phyloP scores from a whole-genome alignment of 306 rosid species.

The Medicago lupulina region DNA sequence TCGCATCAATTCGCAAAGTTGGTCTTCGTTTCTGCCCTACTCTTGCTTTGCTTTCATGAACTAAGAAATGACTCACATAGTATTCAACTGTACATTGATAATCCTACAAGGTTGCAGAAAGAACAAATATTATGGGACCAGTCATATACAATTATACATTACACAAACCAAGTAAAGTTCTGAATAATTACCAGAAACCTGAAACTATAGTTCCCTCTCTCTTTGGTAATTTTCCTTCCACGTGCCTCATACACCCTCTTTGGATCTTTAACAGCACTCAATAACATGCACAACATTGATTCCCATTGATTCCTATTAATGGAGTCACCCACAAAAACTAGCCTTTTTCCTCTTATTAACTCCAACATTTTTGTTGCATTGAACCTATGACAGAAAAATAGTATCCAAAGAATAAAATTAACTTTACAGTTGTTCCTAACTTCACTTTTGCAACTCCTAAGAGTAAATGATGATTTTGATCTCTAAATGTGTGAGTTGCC shows the following conservation, averaged over 20 bases:
- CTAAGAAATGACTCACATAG: constrained; percentile 79
- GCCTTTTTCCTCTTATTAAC: constrained; percentile 81
- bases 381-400: constrained; percentile 59
- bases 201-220: constrained; percentile 82
- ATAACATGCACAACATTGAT: constrained; percentile 86
- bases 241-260: constrained; percentile 79
- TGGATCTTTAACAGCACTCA: constrained; percentile 73
- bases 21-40: constrained; percentile 72
- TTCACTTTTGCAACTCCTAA: constrained; percentile 6
- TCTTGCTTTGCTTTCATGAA: constrained; percentile 86
- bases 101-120: constrained; percentile 58
- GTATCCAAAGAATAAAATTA: constrained; percentile 20
- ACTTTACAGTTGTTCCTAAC: constrained; percentile 1
- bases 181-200: constrained; percentile 76
- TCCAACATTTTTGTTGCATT: constrained; percentile 92
- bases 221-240: constrained; percentile 80
- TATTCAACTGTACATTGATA: constrained; percentile 88
- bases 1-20: constrained; percentile 75
- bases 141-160: neutral
- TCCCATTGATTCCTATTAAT: constrained; percentile 97
- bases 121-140: constrained; percentile 20
- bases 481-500: neutral
- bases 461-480: neutral
- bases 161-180: constrained; percentile 33
- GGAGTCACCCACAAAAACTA: constrained; percentile 97